Percentiles rank a stretch among this genome's conserved stretches.
phyloP scores from a whole-genome alignment of 768 basidiomycete species.

The Panaeolus cyanescens region DNA sequence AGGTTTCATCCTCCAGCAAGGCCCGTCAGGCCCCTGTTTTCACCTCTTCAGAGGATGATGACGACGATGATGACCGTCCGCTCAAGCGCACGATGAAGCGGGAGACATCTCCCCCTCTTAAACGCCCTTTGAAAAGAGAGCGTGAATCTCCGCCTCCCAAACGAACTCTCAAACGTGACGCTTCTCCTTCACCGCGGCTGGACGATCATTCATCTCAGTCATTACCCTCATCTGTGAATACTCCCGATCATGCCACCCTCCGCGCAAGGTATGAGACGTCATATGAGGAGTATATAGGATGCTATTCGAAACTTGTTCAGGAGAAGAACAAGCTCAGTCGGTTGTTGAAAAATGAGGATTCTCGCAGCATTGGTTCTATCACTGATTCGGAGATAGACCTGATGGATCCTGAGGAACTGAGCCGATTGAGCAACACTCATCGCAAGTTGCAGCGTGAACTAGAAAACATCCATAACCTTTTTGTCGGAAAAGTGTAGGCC shows the following conservation, averaged over 20 bases:
- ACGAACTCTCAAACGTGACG: constrained; percentile 3
- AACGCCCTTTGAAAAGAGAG: constrained; percentile 4
- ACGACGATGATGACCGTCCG: constrained; percentile 29
- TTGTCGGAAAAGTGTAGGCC: constrained; percentile 4
- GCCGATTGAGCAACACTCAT: constrained; percentile 44
- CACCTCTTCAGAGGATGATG: constrained; percentile 69
- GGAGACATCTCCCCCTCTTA: constrained; percentile 10
- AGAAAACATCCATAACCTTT: constrained; percentile 40
- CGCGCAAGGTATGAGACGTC: constrained; percentile 52
- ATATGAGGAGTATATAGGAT: constrained; percentile 52
- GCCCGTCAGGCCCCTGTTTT: constrained; percentile 59
- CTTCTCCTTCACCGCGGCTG: constrained; percentile 19
- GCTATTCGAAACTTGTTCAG: constrained; percentile 46
- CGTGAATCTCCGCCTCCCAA: constrained; percentile 11
- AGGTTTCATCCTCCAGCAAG: constrained; percentile 24
- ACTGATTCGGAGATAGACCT: constrained; percentile 58
- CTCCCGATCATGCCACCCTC: constrained; percentile 49
- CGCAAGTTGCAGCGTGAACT: constrained; percentile 54
- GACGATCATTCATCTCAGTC: constrained; percentile 28
- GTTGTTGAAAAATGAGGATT: constrained; percentile 44
- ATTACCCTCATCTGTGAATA: constrained; percentile 26
- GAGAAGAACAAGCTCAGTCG: constrained; percentile 56
- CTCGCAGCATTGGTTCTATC: constrained; percentile 32
- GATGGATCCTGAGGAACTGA: constrained; percentile 54
- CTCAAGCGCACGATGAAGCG: neutral